Evolutionary conservation across 805 yeast genomes (phyloP).

Genomic region (Kluyveromyces starmeri): DNA sequence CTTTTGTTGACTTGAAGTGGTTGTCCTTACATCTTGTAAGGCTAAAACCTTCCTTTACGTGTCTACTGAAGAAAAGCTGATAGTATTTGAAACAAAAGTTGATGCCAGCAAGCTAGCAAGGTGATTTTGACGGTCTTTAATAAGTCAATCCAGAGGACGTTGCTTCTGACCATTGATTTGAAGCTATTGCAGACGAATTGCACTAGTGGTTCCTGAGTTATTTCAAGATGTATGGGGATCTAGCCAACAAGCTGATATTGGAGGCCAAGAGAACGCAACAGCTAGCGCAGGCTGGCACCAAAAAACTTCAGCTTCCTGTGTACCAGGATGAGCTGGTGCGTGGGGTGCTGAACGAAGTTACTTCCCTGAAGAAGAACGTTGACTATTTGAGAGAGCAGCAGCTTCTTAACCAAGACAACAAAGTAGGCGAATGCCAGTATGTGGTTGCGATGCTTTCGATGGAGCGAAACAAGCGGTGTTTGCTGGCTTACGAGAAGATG

Average conservation of each 20-base stretch:
- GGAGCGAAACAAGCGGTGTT: slow-evolving; percentile 83
- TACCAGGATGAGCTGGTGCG: slow-evolving; percentile 68
- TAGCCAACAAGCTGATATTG: slow-evolving; percentile 69
- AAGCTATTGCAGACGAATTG: too few species aligned
- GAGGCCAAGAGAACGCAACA: slow-evolving; percentile 77
- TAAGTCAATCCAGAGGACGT: too few species aligned
- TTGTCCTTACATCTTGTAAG: too few species aligned
- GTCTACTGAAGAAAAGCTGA: too few species aligned
- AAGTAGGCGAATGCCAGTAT: slow-evolving; percentile 51
- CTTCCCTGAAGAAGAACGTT: slow-evolving; percentile 49
- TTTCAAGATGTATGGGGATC: slow-evolving; percentile 85
- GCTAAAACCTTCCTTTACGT: too few species aligned
- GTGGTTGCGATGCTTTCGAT: slow-evolving; percentile 56
- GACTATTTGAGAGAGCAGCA: slow-evolving; percentile 36
- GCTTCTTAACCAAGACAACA: slow-evolving; percentile 26
- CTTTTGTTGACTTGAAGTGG: too few species aligned
- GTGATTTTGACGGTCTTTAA: too few species aligned
- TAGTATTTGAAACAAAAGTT: too few species aligned
- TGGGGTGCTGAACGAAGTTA: slow-evolving; percentile 61
- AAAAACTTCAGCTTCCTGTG: slow-evolving; percentile 36
- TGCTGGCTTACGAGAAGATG: slow-evolving; percentile 71
- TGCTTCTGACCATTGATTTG: too few species aligned
- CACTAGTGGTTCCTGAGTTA: too few species aligned
- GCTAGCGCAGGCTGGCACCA: slow-evolving; percentile 33
- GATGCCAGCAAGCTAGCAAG: too few species aligned